A percentile compares a stretch with the other conserved stretches of the same genome.
Evolutionary conservation across 257 asterid genomes (phyloP).

Genomic region (Nicotiana undulata): DNA sequence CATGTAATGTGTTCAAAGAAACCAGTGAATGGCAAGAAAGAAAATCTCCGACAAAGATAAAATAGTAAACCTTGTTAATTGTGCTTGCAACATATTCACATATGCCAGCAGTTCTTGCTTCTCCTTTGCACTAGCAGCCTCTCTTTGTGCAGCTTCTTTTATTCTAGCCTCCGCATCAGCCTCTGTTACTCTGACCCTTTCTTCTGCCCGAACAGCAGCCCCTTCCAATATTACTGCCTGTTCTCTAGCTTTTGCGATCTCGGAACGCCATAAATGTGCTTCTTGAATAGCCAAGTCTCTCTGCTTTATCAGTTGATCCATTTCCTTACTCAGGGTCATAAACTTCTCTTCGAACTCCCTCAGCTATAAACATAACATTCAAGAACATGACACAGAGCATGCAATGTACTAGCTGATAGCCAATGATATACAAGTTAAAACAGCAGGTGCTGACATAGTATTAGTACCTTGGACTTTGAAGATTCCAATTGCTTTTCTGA

Average conservation of each 20-base stretch:
- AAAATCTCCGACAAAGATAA: background rate
- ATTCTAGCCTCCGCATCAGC: constrained; percentile 77
- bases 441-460: constrained; percentile 7
- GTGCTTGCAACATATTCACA: constrained; percentile 63
- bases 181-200: constrained; percentile 75
- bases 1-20: constrained; percentile 1
- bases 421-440: background rate
- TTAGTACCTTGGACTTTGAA: constrained; percentile 47
- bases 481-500: constrained; percentile 50
- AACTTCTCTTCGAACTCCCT: constrained; percentile 62
- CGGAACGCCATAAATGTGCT: constrained; percentile 98
- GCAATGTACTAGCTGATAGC: background rate
- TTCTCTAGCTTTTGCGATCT: constrained; percentile 93
- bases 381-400: background rate
- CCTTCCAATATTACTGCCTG: constrained; percentile 90
- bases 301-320: constrained; percentile 61
- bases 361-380: constrained; percentile 31
- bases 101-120: constrained; percentile 73
- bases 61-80: constrained; percentile 54
- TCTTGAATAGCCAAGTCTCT: constrained; percentile 77
- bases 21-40: background rate
- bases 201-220: constrained; percentile 91
- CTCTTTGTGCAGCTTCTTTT: constrained; percentile 62
- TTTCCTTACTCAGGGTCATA: constrained; percentile 51
- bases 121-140: constrained; percentile 63